Percentiles rank a stretch among this genome's conserved stretches.
These are phyloP conservation scores for Plasmodium reichenowi DNA, from an alignment of 169 alveolate genomes.

Conservation along the genomic window DNA sequence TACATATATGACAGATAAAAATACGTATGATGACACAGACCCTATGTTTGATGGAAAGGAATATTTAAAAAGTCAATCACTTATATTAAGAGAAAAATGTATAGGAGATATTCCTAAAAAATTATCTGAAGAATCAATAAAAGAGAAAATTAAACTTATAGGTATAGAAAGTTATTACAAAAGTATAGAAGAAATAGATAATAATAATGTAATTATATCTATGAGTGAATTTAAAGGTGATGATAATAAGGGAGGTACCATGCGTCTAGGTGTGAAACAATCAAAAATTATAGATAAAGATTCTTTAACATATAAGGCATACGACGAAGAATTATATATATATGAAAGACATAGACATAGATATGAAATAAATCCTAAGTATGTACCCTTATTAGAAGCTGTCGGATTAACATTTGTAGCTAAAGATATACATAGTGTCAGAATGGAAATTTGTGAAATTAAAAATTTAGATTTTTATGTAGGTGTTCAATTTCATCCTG, in stretches of 20 bases:
- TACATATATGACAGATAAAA: no score
- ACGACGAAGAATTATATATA: slow-evolving; percentile 87
- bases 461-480: slow-evolving; percentile 93
- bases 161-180: slow-evolving; percentile 64
- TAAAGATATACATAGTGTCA: slow-evolving; percentile 89
- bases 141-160: slow-evolving; percentile 57
- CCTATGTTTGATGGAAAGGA: background rate
- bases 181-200: slow-evolving; percentile 71
- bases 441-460: slow-evolving; percentile 93
- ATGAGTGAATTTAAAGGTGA: slow-evolving; percentile 85
- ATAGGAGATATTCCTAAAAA: slow-evolving; percentile 57
- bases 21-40: background rate
- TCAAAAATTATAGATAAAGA: slow-evolving; percentile 88
- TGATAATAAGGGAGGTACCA: slow-evolving; percentile 90
- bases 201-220: slow-evolving; percentile 74
- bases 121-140: slow-evolving; percentile 19
- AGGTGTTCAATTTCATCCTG: slow-evolving; percentile 97
- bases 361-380: slow-evolving; percentile 93
- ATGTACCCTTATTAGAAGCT: slow-evolving; percentile 87
- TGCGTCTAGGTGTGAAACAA: slow-evolving; percentile 95
- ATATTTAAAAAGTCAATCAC: background rate
- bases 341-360: slow-evolving; percentile 97
- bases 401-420: slow-evolving; percentile 93
- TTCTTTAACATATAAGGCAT: slow-evolving; percentile 92
- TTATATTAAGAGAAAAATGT: slow-evolving; percentile 11